Evolutionary conservation across 2,329 filamentous ascomycete species (phyloP), one percentile per base, ranked within the genome.

Genomic region (Exophiala xenobiotica): DNA sequence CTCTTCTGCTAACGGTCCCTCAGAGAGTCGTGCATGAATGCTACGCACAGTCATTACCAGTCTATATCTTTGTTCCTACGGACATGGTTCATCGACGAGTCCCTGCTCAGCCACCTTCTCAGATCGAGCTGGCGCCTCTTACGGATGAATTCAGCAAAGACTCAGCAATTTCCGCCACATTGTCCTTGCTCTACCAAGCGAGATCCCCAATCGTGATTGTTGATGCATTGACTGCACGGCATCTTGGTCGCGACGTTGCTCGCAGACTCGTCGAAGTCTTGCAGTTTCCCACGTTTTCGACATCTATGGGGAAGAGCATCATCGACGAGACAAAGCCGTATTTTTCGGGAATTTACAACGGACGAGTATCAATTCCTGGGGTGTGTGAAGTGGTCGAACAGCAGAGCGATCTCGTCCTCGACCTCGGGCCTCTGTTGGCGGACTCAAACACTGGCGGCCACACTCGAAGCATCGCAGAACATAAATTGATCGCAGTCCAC

Each of bases 361-460:
- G 26, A 8, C 24, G 18, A 4, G 22, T 40, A 6, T 41, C 22
- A 4, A 16, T 9, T 7, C 19, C 23, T 19, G 35, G 35, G 11
- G 24, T 49, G 4, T 11, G 18, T 18, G 35, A 49, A 11, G 24
- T n/a, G 4, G 18, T 49, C 9, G 35, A 42, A 11, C 20, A 49
- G 16, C 7, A 40, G 14, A 49, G 33, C 70, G 75, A 78, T 50
- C 56, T 78, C 7, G 63, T 77, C 6, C 52, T 78, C 6, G 67
- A 64, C 47, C 71, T 78, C 33, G 75, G 75, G 0, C 70, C 74
- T 3, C 70, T 75, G 42, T 65, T 69, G 24, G 74, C 71, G 48
- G 67, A 68, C 8, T 75, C 71, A 14, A 78, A 78, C 53, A 72
- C 68, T 1, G 73, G 67, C 33, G 64, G 53, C 37, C 24, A 16